A percentile compares a stretch with the other conserved stretches of the same genome.
Conservation (phyloP, 2,329 filamentous ascomycete genomes). For the Aspergillus nomiae region DNA sequence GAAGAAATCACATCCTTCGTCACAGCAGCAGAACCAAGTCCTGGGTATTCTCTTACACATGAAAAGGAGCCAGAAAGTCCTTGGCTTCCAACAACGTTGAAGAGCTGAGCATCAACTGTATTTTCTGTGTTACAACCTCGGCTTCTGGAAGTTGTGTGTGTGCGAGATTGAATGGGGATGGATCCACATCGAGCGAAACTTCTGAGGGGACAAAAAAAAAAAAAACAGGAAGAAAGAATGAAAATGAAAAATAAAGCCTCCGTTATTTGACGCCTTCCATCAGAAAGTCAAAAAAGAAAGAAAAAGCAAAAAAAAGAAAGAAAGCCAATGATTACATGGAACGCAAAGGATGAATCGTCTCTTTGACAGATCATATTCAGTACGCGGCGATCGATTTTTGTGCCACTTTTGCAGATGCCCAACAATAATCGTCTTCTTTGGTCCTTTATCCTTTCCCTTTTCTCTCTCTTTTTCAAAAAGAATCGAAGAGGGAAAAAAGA, state of each 20-base stretch:
- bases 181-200: background rate
- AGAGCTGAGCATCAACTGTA: background rate
- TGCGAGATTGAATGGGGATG: background rate
- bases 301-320: background rate
- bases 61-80: background rate
- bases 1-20: background rate
- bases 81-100: background rate
- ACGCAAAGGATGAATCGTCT: background rate
- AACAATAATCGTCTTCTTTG: background rate
- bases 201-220: background rate
- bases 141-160: background rate
- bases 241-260: background rate
- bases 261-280: background rate
- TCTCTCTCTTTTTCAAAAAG: background rate
- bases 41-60: background rate
- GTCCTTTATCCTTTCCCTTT: background rate
- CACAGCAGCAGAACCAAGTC: background rate
- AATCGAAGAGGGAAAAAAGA: background rate
- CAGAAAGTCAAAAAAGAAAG: background rate
- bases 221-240: background rate
- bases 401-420: background rate
- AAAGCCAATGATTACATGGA: background rate
- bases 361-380: slow-evolving; percentile 15
- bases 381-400: background rate
- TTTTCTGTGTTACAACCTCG: background rate